phyloP scores from a whole-genome alignment of 2,329 filamentous ascomycete genomes.

The Trichophyton simii region DNA sequence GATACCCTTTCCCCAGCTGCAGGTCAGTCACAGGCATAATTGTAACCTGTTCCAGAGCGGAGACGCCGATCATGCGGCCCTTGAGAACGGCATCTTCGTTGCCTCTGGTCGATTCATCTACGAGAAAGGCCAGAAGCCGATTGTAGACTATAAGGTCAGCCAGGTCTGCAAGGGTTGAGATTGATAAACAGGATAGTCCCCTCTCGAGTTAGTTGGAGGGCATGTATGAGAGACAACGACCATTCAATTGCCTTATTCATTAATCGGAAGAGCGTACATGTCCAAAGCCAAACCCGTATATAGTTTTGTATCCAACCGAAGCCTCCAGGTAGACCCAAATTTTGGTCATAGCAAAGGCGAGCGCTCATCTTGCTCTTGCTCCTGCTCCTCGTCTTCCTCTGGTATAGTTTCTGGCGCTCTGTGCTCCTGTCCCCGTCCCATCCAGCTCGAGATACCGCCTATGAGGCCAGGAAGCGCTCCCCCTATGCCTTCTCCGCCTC shows the following conservation, averaged over 20 bases:
- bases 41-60: constrained; percentile 23
- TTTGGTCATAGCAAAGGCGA: background rate
- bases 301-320: background rate
- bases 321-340: background rate
- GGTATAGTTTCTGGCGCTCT: background rate
- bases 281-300: background rate
- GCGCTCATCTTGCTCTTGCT: background rate
- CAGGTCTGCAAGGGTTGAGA: constrained; percentile 21
- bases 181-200: background rate
- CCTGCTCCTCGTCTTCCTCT: constrained; percentile 1
- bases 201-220: background rate
- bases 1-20: background rate
- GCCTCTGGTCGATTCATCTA: constrained; percentile 30
- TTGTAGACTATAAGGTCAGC: constrained; percentile 34
- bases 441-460: constrained; percentile 4
- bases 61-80: constrained; percentile 29
- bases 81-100: constrained; percentile 31
- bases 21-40: background rate
- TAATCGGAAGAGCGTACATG: background rate
- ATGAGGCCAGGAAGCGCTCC: background rate
- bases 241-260: background rate
- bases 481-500: background rate
- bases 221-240: background rate
- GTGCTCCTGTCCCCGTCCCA: background rate
- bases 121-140: constrained; percentile 24